Percentiles rank a stretch among this genome's conserved stretches.
phyloP scores from a whole-genome alignment of 2,329 filamentous ascomycete genomes.

The Alternaria panax region DNA sequence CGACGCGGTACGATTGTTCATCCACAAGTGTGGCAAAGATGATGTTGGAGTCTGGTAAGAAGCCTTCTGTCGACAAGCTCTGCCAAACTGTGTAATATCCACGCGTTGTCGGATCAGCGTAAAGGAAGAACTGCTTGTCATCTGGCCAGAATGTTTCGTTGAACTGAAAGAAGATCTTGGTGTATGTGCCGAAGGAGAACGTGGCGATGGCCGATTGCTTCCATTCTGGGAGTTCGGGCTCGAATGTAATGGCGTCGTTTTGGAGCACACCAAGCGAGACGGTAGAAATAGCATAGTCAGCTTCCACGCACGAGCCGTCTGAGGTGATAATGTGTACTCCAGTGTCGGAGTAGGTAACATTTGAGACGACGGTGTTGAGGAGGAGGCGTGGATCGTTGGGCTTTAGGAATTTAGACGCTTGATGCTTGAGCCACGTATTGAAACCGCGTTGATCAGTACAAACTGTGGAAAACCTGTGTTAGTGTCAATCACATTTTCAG shows the following conservation, averaged over 20 bases:
- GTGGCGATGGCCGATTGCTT: conserved; percentile 69
- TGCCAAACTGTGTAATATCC: conserved; percentile 70
- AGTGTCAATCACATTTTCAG: conserved; percentile 59
- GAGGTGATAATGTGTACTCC: conserved; percentile 63
- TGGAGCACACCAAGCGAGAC: conserved; percentile 75
- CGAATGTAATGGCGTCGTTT: conserved; percentile 65
- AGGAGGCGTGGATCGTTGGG: conserved; percentile 64
- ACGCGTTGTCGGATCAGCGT: conserved; percentile 57
- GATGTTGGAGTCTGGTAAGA: conserved; percentile 68
- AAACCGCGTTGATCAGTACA: conserved; percentile 69
- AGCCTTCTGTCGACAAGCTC: conserved; percentile 65
- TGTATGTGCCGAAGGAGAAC: conserved; percentile 75
- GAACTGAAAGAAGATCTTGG: conserved; percentile 76
- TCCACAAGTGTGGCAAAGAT: conserved; percentile 70
- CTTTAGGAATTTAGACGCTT: conserved; percentile 65
- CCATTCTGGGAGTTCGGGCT: conserved; percentile 67
- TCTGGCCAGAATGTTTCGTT: conserved; percentile 70
- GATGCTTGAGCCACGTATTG: conserved; percentile 63
- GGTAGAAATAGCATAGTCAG: conserved; percentile 70
- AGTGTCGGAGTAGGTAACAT: conserved; percentile 60
- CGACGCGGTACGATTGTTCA: conserved; percentile 64
- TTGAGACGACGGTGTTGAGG: conserved; percentile 65
- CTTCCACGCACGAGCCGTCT: conserved; percentile 64
- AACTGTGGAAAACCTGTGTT: conserved; percentile 67
- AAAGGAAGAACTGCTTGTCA: conserved; percentile 62